Evolutionary conservation across 768 basidiomycete species (phyloP).

Genomic region (Astraeus odoratus): DNA sequence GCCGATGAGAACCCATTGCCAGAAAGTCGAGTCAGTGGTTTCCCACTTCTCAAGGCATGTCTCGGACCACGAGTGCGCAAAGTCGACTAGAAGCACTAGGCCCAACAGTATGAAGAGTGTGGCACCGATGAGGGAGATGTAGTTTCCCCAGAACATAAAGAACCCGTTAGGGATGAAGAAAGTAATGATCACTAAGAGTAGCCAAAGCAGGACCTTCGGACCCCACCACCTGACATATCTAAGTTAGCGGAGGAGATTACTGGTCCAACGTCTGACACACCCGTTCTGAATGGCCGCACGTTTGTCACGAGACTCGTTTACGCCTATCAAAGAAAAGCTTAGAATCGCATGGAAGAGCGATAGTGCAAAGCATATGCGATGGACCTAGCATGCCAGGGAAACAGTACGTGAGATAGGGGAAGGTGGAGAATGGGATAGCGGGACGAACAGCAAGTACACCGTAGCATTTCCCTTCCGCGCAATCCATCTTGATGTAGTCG

Average conservation of each 20-base stretch:
- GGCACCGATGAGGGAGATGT: slow-evolving; percentile 85
- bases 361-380: slow-evolving; percentile 94
- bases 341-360: slow-evolving; percentile 83
- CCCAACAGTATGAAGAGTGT: slow-evolving; percentile 95
- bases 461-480: slow-evolving; percentile 88
- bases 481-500: slow-evolving; percentile 98
- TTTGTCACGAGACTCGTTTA: slow-evolving; percentile 86
- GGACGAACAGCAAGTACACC: slow-evolving; percentile 84
- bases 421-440: neutral
- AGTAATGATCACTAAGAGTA: slow-evolving; percentile 69
- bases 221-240: slow-evolving; percentile 86
- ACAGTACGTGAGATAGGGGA: slow-evolving; percentile 4
- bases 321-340: slow-evolving; percentile 72
- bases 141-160: slow-evolving; percentile 99
- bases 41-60: slow-evolving; percentile 97
- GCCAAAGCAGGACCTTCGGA: slow-evolving; percentile 87
- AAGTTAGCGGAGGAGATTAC: slow-evolving; percentile 11
- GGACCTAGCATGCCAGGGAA: slow-evolving; percentile 48
- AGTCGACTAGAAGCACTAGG: slow-evolving; percentile 94
- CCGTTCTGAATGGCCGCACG: slow-evolving; percentile 97
- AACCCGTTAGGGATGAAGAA: slow-evolving; percentile 96
- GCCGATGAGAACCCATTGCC: slow-evolving; percentile 94
- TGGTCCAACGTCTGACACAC: slow-evolving; percentile 33
- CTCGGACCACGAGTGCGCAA: slow-evolving; percentile 98
- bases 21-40: slow-evolving; percentile 74